Conservation (phyloP, 441 rosid species). For the Mallotus japonicus region DNA sequence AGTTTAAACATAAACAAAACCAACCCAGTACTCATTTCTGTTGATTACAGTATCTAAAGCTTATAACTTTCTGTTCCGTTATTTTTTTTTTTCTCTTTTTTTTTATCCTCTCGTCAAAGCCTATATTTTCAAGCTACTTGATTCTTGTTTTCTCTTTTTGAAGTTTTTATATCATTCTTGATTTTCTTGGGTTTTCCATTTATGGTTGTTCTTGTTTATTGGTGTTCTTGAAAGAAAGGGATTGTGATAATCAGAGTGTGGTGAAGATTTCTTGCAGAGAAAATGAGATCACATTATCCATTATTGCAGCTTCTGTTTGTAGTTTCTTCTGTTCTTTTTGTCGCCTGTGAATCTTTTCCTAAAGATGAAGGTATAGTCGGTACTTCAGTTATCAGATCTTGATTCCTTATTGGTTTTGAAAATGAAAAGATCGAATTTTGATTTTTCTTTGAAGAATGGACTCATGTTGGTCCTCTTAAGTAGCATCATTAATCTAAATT, state of each 20-base stretch:
- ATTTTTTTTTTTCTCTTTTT: no score
- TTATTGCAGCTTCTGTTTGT: conserved; percentile 40
- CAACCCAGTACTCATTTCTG: conserved; percentile 16
- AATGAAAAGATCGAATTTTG: neutral
- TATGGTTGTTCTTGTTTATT: conserved; percentile 10
- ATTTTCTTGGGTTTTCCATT: conserved; percentile 20
- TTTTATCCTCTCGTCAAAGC: conserved; percentile 23
- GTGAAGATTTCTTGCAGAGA: conserved; percentile 39
- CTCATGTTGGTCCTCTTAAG: neutral
- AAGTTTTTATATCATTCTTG: conserved; percentile 22
- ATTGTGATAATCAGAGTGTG: conserved; percentile 21
- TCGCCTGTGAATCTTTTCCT: conserved; percentile 50
- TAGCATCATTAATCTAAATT: conserved; percentile 5
- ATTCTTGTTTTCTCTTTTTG: conserved; percentile 22
- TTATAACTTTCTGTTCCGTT: conserved; percentile 18
- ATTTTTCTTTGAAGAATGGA: neutral
- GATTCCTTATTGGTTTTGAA: conserved; percentile 20
- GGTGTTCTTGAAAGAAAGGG: conserved; percentile 34
- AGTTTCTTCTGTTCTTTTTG: conserved; percentile 39
- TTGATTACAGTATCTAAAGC: conserved; percentile 29
- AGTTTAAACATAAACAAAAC: neutral
- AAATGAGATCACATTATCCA: conserved; percentile 52
- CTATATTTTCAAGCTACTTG: conserved; percentile 20
- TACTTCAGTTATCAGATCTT: conserved; percentile 51
- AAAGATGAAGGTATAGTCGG: conserved; percentile 60